Percentiles rank a stretch among this genome's conserved stretches.
phyloP scores from a whole-genome alignment of 257 asterid genomes.

The Lycium ferocissimum region DNA sequence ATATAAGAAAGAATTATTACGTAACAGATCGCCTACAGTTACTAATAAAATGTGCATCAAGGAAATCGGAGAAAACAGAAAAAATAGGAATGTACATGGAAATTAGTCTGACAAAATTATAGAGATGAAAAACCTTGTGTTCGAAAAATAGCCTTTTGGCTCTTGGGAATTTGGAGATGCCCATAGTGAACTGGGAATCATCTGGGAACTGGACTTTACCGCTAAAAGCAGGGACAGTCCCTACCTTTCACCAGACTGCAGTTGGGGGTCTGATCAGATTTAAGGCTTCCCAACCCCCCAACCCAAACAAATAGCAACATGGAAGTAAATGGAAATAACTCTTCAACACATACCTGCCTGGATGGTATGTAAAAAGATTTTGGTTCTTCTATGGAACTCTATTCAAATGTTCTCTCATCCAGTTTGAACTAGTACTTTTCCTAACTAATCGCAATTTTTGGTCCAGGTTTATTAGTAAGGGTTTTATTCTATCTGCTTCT shows the following conservation, averaged over 20 bases:
- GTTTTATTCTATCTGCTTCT: neutral
- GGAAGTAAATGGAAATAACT: neutral
- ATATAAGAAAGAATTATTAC: neutral
- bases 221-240: slow-evolving; percentile 5
- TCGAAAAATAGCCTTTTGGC: neutral
- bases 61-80: neutral
- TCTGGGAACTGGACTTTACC: neutral
- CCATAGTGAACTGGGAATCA: neutral
- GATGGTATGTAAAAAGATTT: neutral
- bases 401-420: slow-evolving; percentile 3
- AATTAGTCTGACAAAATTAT: neutral
- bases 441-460: neutral
- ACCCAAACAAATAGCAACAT: neutral
- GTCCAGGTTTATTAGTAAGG: neutral
- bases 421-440: neutral
- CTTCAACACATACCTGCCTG: neutral
- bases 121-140: neutral
- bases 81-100: neutral
- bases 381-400: neutral
- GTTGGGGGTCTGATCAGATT: neutral
- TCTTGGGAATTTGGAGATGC: too few species aligned
- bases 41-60: neutral
- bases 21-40: neutral
- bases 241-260: slow-evolving; percentile 13
- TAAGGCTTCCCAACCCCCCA: slow-evolving; percentile 9